phyloP scores from a whole-genome alignment of 2,329 filamentous ascomycete species.

The Xenosphaeropsis pyriputrescens region DNA sequence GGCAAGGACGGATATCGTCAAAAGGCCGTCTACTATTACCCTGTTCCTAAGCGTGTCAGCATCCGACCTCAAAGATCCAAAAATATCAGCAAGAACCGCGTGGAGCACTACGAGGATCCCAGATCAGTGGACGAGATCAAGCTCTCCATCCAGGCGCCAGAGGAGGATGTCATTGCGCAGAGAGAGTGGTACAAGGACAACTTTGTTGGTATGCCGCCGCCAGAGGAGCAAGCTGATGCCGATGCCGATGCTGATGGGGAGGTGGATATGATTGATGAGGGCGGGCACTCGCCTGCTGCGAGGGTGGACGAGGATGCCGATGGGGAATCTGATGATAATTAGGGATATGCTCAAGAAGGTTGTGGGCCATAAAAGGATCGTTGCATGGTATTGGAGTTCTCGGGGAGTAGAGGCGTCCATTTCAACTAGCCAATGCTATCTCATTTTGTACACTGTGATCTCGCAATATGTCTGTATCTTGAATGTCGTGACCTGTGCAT shows the following conservation, averaged over 20 bases:
- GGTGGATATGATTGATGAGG: neutral
- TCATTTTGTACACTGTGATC: too few species aligned
- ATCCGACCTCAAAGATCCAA: conserved; percentile 49
- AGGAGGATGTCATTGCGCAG: conserved; percentile 33
- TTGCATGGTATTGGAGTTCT: too few species aligned
- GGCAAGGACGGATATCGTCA: conserved; percentile 32
- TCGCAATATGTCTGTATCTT: too few species aligned
- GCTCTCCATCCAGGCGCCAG: conserved; percentile 37
- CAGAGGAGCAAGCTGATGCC: conserved; percentile 9
- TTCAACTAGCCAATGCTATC: too few species aligned
- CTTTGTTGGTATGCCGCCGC: conserved; percentile 10
- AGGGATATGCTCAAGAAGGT: too few species aligned
- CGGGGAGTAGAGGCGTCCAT: too few species aligned
- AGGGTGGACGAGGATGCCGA: too few species aligned
- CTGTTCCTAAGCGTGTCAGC: conserved; percentile 47
- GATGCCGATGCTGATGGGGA: conserved; percentile 9
- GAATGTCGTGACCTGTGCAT: too few species aligned
- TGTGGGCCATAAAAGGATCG: too few species aligned
- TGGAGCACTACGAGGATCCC: conserved; percentile 22
- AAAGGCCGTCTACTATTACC: conserved; percentile 53
- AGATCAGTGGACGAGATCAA: conserved; percentile 40
- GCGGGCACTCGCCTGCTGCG: neutral
- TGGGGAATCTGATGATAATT: too few species aligned
- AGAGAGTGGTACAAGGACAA: conserved; percentile 33
- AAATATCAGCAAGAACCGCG: conserved; percentile 36